Percentiles rank a stretch among this genome's conserved stretches.
phyloP scores from a whole-genome alignment of 305 asterid genomes.

The Stenogyne calaminthoides region DNA sequence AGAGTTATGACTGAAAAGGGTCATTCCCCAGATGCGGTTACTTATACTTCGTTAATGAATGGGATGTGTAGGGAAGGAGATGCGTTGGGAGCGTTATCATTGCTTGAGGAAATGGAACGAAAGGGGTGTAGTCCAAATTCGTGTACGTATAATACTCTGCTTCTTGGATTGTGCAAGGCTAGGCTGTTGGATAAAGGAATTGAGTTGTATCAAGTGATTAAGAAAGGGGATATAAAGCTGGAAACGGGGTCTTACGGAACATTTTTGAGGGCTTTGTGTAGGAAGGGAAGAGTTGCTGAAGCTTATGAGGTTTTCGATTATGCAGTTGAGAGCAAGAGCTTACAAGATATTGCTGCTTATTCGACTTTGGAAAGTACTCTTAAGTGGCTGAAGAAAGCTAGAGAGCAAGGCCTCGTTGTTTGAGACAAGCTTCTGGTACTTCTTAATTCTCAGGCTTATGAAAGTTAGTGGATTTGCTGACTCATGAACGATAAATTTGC shows the following conservation, averaged over 20 bases:
- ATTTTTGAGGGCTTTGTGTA: conserved; percentile 68
- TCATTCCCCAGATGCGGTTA: conserved; percentile 70
- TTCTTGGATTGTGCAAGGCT: conserved; percentile 82
- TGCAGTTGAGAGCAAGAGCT: conserved; percentile 87
- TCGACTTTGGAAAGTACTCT: conserved; percentile 75
- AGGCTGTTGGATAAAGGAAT: conserved; percentile 69
- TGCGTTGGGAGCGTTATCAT: conserved; percentile 65
- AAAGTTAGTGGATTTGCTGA: conserved; percentile 4
- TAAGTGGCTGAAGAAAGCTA: conserved; percentile 82
- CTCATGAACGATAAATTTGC: conserved; percentile 1
- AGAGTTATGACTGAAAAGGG: conserved; percentile 72
- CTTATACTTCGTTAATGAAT: conserved; percentile 93
- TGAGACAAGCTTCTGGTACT: conserved; percentile 39
- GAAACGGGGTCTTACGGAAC: conserved; percentile 87
- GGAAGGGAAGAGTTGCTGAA: conserved; percentile 80
- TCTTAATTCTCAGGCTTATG: conserved; percentile 3
- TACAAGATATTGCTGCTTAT: conserved; percentile 75
- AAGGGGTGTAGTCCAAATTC: conserved; percentile 78
- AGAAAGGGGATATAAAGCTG: conserved; percentile 54
- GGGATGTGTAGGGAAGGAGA: conserved; percentile 92
- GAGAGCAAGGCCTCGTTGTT: conserved; percentile 67
- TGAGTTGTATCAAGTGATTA: conserved; percentile 72
- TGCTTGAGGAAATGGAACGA: conserved; percentile 78
- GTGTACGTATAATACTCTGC: conserved; percentile 86
- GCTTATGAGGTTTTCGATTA: conserved; percentile 89